Conservation (phyloP, 495 filamentous ascomycete genomes). For the Neurospora sp. region DNA sequence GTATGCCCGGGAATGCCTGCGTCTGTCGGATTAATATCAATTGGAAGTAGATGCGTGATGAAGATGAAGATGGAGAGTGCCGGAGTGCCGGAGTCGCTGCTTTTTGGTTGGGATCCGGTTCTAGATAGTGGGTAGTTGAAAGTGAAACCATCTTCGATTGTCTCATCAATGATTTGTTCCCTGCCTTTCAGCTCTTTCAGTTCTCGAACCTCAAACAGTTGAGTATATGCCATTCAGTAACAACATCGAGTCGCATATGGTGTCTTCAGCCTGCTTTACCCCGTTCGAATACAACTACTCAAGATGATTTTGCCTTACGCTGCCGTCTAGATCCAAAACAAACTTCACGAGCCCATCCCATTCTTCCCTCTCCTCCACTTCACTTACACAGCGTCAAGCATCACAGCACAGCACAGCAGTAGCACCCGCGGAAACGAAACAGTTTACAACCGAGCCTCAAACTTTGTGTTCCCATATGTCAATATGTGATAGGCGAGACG, state of each 20-base stretch:
- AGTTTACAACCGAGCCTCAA: background rate
- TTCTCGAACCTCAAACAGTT: background rate
- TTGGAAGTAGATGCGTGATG: background rate
- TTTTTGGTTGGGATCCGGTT: background rate
- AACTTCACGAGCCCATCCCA: background rate
- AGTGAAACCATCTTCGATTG: background rate
- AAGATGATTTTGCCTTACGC: background rate
- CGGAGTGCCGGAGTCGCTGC: background rate
- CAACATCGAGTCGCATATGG: background rate
- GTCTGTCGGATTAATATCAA: background rate
- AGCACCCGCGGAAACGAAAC: background rate
- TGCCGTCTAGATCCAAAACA: background rate
- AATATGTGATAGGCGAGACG: background rate
- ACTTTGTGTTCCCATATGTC: background rate
- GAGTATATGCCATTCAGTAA: background rate
- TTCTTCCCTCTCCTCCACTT: background rate
- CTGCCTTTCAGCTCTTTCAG: background rate
- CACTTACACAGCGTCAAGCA: background rate
- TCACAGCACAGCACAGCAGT: background rate
- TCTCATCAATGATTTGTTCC: background rate
- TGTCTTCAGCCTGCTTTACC: background rate
- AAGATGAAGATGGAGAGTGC: background rate
- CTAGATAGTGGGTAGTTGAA: background rate
- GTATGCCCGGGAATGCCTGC: background rate
- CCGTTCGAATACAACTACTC: background rate